These are phyloP conservation scores for Brassica carinata DNA, from an alignment of 345 rosid species.

Conservation along the genomic window DNA sequence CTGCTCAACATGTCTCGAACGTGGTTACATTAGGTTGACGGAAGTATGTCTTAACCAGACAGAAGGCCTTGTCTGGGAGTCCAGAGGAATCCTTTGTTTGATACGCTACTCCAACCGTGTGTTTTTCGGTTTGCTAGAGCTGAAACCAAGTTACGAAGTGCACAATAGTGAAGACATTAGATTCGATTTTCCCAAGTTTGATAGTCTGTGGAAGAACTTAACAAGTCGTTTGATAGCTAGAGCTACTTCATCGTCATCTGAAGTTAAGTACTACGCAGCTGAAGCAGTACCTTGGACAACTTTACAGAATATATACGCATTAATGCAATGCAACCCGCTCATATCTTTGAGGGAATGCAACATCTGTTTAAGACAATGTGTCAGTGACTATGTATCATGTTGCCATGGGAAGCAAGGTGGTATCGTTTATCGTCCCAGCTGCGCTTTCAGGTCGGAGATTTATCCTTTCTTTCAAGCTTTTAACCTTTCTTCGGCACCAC, in stretches of 20 bases:
- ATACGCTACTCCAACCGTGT: slow-evolving; percentile 29
- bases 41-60: background rate
- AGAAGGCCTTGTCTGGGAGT: slow-evolving; percentile 20
- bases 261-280: background rate
- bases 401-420: background rate
- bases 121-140: background rate
- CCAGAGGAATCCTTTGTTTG: background rate
- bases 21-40: background rate
- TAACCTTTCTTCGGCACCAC: background rate
- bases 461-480: background rate
- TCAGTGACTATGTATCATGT: background rate
- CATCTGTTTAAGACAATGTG: background rate
- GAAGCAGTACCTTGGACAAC: background rate
- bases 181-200: background rate
- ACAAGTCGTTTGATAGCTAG: background rate
- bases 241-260: background rate
- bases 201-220: slow-evolving; percentile 30
- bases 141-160: background rate
- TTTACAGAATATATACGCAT: slow-evolving; percentile 7
- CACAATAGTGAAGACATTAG: background rate
- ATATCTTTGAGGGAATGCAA: background rate
- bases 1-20: background rate
- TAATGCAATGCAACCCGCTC: slow-evolving; percentile 28
- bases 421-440: background rate
- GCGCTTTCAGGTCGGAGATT: background rate